Conservation (phyloP, 2,329 filamentous ascomycete species). For the Fonsecaea pedrosoi region DNA sequence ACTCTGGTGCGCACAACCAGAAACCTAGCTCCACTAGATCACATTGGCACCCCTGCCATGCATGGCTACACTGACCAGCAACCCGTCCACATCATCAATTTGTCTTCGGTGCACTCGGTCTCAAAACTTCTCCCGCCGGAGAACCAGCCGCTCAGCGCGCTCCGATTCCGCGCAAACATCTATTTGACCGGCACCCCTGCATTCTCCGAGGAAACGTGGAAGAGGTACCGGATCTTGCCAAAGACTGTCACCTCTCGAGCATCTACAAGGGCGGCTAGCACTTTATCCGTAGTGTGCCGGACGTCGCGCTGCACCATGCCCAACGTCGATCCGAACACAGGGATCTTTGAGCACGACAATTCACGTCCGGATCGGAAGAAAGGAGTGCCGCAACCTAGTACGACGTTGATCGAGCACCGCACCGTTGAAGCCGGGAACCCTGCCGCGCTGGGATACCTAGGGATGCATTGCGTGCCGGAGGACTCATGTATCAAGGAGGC, state of each 20-base stretch:
- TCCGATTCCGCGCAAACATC: slow-evolving; percentile 40
- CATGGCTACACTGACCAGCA: slow-evolving; percentile 42
- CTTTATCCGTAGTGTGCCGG: slow-evolving; percentile 38
- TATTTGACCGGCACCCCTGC: slow-evolving; percentile 35
- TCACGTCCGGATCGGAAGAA: slow-evolving; percentile 33
- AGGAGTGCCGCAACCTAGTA: slow-evolving; percentile 39
- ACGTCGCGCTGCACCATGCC: slow-evolving; percentile 42
- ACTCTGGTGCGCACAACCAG: slow-evolving; percentile 35
- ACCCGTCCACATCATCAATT: slow-evolving; percentile 39
- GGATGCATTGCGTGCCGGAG: slow-evolving; percentile 41
- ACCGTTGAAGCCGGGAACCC: slow-evolving; percentile 37
- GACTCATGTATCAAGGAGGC: slow-evolving; percentile 34
- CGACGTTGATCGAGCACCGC: slow-evolving; percentile 36
- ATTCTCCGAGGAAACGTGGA: slow-evolving; percentile 40
- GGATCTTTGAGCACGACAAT: slow-evolving; percentile 36
- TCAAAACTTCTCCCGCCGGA: slow-evolving; percentile 37
- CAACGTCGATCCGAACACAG: slow-evolving; percentile 37
- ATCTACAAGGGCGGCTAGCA: slow-evolving; percentile 29
- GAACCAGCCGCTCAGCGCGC: slow-evolving; percentile 38
- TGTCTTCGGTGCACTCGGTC: slow-evolving; percentile 38
- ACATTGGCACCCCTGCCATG: slow-evolving; percentile 38
- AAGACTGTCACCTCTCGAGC: slow-evolving; percentile 8
- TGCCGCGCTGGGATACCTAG: slow-evolving; percentile 38
- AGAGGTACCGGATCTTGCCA: slow-evolving; percentile 35
- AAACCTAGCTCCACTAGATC: slow-evolving; percentile 38